Base-by-base conservation (phyloP, 352 stramenopile genomes). In the Thraustochytrium striatum region DNA sequence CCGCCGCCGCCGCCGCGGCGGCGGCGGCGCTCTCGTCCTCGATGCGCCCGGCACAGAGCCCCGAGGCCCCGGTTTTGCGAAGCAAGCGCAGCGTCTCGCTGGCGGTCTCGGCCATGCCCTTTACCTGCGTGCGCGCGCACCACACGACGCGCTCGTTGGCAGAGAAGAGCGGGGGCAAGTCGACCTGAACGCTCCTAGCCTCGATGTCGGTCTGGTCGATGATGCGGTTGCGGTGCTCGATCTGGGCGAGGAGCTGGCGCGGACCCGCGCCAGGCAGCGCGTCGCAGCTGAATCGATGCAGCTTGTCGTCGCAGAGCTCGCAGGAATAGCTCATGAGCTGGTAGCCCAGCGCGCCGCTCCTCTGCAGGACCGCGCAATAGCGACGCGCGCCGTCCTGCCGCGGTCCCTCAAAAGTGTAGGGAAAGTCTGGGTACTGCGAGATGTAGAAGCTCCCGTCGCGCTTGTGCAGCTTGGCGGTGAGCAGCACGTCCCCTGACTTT, bases 361-460 rank as follows among this genome's bases (percentile, higher is more conserved):
- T n/a, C 69, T 79, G 69, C 36, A 93, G 83, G 11, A 93, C 86
- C 1, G 87, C 88, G 55, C 89, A 93, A 81, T 93, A 94, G 78
- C 92, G 88, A 2, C 83, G 86, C 9, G 81, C 88, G 0, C 87
- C 87, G 1, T 16, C 25, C 7, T n/a, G 16, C 11, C 21, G 0
- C 9, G 59, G 7, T 19, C 41, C 69, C 30, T 68, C 52, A 81
- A 81, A 82, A 2, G 84, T 85, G 58, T 93, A 88, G 0, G 89
- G 87, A 79, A 94, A 94, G 62, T 94, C 85, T 65, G 93, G 88
- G 80, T 95, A 95, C 78, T 94, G 89, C 28, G 89, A 94, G 81
- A 94, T 93, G 85, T 92, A 95, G 78, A 81, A 83, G 32, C 9
- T 57, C 39, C 50, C 70, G 50, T 83, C 53, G 25, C 65, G 57